A percentile compares a stretch with the other conserved stretches of the same genome.
phyloP scores from a whole-genome alignment of 805 yeast genomes.

The Ogataea pilisensis region DNA sequence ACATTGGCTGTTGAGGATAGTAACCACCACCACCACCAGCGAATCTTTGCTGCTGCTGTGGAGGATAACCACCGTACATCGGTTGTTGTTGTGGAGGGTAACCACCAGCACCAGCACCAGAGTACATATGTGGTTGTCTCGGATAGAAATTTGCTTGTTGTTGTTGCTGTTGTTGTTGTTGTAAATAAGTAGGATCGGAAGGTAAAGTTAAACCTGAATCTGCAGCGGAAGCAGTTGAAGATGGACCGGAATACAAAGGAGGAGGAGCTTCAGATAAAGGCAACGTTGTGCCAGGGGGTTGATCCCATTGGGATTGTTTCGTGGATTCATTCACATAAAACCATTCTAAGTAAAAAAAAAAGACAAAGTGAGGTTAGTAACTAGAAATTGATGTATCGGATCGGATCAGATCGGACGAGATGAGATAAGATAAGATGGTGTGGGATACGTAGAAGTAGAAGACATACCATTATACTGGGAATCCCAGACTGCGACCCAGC shows the following conservation, averaged over 20 bases:
- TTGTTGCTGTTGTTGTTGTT: conserved; percentile 13
- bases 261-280: conserved; percentile 30
- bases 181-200: conserved; percentile 7
- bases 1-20: conserved; percentile 16
- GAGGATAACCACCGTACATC: conserved; percentile 8
- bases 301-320: conserved; percentile 87
- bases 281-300: conserved; percentile 58
- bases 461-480: conserved; percentile 46
- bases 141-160: conserved; percentile 1
- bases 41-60: neutral
- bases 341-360: conserved; percentile 37
- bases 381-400: neutral
- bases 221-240: neutral
- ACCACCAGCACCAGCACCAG: neutral
- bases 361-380: neutral
- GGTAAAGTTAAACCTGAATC: conserved; percentile 9
- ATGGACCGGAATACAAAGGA: conserved; percentile 30
- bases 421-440: neutral
- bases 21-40: neutral
- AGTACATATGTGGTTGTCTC: neutral
- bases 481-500: conserved; percentile 75
- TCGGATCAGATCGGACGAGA: neutral
- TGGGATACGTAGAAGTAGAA: neutral
- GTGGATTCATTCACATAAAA: conserved; percentile 74
- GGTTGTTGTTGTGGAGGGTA: conserved; percentile 15